Base-by-base conservation (phyloP, 2,329 filamentous ascomycete genomes). In the Colletotrichum coccodes region DNA sequence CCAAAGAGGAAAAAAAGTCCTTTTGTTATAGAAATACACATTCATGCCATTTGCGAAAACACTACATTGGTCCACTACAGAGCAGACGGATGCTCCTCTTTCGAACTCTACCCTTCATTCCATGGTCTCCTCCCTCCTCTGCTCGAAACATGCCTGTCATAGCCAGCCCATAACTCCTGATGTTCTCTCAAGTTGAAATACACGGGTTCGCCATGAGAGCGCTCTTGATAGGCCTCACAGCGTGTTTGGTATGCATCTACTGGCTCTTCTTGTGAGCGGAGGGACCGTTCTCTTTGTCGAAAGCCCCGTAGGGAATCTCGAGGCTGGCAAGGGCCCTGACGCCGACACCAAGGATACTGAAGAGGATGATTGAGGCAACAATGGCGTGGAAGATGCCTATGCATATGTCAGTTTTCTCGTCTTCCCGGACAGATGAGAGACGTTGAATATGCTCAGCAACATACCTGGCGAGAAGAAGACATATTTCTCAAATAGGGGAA, bases 271-370 rank as follows among this genome's bases (percentile, higher is more conserved):
- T 97, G 81, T 97, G 93, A 36, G 92, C 92, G 42, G 90, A 86
- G n/a, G 94, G 93, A 0, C 94, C 94, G 86, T 94, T 97, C 74
- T 98, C 95, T 85, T 97, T 98, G 78, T 97, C 95, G 78, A 98
- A 99, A 2, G 96, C 94, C 71, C 93, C 94, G 79, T 98, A 98
- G 1, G 94, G 93, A 34, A 98, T 94, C 79, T 98, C 87, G 21
- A 99, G 86, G 73, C 94, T 95, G 7, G 88, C 84, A 14, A 98
- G 85, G 16, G 93, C 94, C 68, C 81, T 89, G 63, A 98, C 82
- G 16, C 92, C 96, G 64, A 95, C 91, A 72, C 91, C 91, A 6
- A 97, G 84, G 73, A 98, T 95, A 32, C 89, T 83, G 70, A 97
- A 81, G 56, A 97, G 86, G 44, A 97, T 79, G 21, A 96, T 79